Percentiles rank a stretch among this genome's conserved stretches.
These are phyloP conservation scores for Pholiota adiposa DNA, from an alignment of 1,284 basidiomycete species.

Conservation along the genomic window DNA sequence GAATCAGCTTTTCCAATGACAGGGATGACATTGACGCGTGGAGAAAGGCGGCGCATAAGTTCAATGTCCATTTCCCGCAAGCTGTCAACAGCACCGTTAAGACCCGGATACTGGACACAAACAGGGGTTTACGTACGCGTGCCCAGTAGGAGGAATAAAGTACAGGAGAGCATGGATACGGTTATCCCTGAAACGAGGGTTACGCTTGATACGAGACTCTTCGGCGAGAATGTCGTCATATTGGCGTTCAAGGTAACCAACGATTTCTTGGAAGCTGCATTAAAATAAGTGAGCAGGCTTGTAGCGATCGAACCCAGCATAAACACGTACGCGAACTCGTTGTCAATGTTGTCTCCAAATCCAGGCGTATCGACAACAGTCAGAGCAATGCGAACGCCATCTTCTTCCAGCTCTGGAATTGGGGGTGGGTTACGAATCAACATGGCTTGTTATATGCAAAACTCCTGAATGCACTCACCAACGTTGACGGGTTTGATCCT, in stretches of 20 bases:
- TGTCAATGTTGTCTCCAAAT: constrained; percentile 99
- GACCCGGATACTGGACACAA: constrained; percentile 2
- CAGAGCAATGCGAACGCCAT: constrained; percentile 96
- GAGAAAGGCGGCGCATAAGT: constrained; percentile 94
- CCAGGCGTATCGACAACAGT: constrained; percentile 99
- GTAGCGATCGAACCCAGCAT: background rate
- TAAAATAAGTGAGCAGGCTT: background rate
- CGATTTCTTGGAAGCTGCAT: constrained; percentile 91
- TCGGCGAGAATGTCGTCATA: constrained; percentile 99
- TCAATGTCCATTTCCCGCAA: constrained; percentile 99
- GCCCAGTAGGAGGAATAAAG: constrained; percentile 89
- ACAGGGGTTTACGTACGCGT: constrained; percentile 49
- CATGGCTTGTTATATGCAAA: background rate
- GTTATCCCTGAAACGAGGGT: constrained; percentile 99
- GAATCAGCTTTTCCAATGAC: constrained; percentile 98
- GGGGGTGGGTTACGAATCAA: constrained; percentile 3
- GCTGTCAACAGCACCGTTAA: constrained; percentile 42
- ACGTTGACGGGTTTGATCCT: constrained; percentile 96
- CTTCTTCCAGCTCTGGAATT: constrained; percentile 90
- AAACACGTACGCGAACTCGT: constrained; percentile 87
- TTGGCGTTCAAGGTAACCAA: constrained; percentile 97
- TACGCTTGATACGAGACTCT: constrained; percentile 99
- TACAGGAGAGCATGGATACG: constrained; percentile 95
- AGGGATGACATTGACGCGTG: constrained; percentile 98
- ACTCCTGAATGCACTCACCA: constrained; percentile 57